phyloP scores from a whole-genome alignment of 1,284 basidiomycete species.

The Lentinula novae-zelandiae region DNA sequence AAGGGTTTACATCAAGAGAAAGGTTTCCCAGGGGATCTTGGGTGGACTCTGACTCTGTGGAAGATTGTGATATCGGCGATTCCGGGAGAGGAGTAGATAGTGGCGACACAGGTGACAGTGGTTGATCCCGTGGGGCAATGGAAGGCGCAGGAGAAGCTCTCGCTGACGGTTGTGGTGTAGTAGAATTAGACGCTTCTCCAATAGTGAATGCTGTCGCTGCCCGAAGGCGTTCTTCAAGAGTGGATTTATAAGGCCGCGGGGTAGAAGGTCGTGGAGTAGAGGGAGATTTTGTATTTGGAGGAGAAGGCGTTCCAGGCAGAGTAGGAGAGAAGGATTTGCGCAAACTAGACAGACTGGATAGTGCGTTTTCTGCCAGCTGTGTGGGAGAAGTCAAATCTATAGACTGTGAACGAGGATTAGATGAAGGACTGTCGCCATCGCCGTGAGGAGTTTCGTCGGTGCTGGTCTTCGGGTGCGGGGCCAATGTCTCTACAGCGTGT shows the following conservation, averaged over 20 bases:
- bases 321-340: slow-evolving; percentile 59
- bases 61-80: slow-evolving; percentile 30
- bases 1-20: neutral
- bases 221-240: slow-evolving; percentile 69
- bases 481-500: slow-evolving; percentile 55
- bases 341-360: slow-evolving; percentile 49
- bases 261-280: slow-evolving; percentile 19
- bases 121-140: slow-evolving; percentile 18
- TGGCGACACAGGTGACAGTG: slow-evolving; percentile 38
- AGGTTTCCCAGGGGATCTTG: neutral
- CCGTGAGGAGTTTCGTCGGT: slow-evolving; percentile 30
- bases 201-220: slow-evolving; percentile 49
- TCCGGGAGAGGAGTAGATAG: slow-evolving; percentile 42
- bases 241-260: slow-evolving; percentile 41
- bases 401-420: slow-evolving; percentile 29
- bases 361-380: slow-evolving; percentile 57
- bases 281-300: slow-evolving; percentile 20
- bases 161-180: slow-evolving; percentile 38
- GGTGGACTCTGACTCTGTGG: slow-evolving; percentile 2
- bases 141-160: slow-evolving; percentile 40
- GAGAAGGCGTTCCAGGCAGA: slow-evolving; percentile 42
- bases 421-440: slow-evolving; percentile 16
- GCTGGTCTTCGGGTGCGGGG: slow-evolving; percentile 36
- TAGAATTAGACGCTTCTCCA: slow-evolving; percentile 48
- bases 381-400: slow-evolving; percentile 34